Conservation (phyloP, 805 yeast genomes). For the Saccharomycopsis sp. region DNA sequence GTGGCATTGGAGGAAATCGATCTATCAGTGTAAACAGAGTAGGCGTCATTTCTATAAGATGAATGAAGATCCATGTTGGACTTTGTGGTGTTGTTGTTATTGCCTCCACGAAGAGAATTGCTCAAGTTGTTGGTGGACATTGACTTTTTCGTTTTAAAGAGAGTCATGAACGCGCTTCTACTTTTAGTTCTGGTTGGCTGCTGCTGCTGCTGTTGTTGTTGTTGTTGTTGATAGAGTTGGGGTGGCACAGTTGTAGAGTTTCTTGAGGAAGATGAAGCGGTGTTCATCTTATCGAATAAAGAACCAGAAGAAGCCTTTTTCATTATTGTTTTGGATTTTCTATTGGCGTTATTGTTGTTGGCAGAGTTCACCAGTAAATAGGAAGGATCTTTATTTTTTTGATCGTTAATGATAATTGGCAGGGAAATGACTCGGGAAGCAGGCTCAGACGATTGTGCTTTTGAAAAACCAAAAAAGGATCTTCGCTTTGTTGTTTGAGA, state of each 20-base stretch:
- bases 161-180: conserved; percentile 15
- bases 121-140: conserved; percentile 14
- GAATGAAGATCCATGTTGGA: conserved; percentile 14
- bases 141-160: conserved; percentile 18
- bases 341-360: conserved; percentile 11
- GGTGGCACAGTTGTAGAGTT: no score
- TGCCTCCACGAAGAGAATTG: neutral
- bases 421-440: conserved; percentile 6
- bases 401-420: conserved; percentile 5
- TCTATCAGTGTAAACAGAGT: conserved; percentile 9
- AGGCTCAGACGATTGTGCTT: neutral
- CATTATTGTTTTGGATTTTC: conserved; percentile 3
- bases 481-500: conserved; percentile 10
- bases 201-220: no score
- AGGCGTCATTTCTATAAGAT: conserved; percentile 16
- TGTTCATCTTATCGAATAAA: conserved; percentile 1
- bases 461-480: conserved; percentile 13
- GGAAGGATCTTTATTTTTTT: conserved; percentile 10
- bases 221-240: no score
- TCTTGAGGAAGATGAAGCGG: no score
- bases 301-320: conserved; percentile 7
- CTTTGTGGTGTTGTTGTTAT: conserved; percentile 3
- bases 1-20: conserved; percentile 17
- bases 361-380: conserved; percentile 7
- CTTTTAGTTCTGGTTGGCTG: no score